Evolutionary conservation across 768 basidiomycete species (phyloP).

Genomic region (Paxillus rubicundulus): DNA sequence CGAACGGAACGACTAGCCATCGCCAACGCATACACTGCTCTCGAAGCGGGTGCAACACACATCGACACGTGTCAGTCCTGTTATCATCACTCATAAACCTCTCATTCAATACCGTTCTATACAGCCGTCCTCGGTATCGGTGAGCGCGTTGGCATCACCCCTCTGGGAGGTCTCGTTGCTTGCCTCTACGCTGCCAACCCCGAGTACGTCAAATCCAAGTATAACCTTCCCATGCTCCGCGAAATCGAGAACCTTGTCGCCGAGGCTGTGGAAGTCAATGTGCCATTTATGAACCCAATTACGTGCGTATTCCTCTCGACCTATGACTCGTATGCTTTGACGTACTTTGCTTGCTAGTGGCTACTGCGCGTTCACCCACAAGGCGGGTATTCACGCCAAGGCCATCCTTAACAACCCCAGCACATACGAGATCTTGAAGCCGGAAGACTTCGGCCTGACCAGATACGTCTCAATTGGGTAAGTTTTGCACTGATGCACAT

Average conservation of each 20-base stretch:
- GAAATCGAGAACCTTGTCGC: slow-evolving; percentile 99
- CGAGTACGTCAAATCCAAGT: slow-evolving; percentile 99
- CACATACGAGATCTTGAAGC: slow-evolving; percentile 99
- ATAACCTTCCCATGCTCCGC: slow-evolving; percentile 94
- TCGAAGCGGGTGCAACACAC: slow-evolving; percentile 98
- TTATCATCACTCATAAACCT: neutral
- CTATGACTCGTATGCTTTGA: neutral
- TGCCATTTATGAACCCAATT: slow-evolving; percentile 96
- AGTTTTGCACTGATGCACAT: slow-evolving; percentile 9
- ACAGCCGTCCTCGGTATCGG: slow-evolving; percentile 94
- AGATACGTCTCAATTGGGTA: slow-evolving; percentile 97
- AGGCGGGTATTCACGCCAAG: slow-evolving; percentile 99
- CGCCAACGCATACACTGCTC: slow-evolving; percentile 96
- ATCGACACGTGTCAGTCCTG: slow-evolving; percentile 84
- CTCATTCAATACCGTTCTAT: slow-evolving; percentile 5
- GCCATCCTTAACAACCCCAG: slow-evolving; percentile 99
- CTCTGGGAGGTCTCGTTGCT: slow-evolving; percentile 94
- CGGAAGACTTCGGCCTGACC: slow-evolving; percentile 96
- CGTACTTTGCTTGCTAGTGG: slow-evolving; percentile 53
- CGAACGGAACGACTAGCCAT: slow-evolving; percentile 55
- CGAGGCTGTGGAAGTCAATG: slow-evolving; percentile 95
- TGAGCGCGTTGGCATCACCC: slow-evolving; percentile 98
- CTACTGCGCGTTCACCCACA: slow-evolving; percentile 99
- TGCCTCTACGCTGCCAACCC: slow-evolving; percentile 97
- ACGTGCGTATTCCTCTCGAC: slow-evolving; percentile 49